These are phyloP conservation scores for Gleditsia sinensis DNA, from an alignment of 306 rosid genomes.

Conservation along the genomic window DNA sequence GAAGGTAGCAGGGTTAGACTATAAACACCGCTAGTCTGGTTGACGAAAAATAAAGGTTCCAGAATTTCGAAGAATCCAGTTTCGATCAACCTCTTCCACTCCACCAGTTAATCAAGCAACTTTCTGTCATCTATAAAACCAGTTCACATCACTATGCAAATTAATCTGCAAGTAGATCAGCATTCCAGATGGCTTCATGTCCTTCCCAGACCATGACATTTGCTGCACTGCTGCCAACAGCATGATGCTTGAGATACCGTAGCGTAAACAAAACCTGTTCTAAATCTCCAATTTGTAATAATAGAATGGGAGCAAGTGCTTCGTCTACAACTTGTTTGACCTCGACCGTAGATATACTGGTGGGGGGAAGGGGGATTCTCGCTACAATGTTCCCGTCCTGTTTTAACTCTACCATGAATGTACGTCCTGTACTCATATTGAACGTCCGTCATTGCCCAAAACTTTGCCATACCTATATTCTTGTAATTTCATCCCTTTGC, in stretches of 20 bases:
- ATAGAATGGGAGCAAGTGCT: slow-evolving; percentile 14
- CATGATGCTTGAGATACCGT: background rate
- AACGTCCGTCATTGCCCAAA: slow-evolving; percentile 7
- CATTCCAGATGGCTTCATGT: background rate
- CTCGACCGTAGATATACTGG: too few relatives aligned
- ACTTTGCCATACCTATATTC: slow-evolving; percentile 1
- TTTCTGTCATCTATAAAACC: background rate
- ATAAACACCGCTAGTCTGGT: background rate
- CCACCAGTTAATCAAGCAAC: slow-evolving; percentile 19
- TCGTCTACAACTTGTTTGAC: slow-evolving; percentile 13
- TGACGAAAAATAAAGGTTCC: slow-evolving; percentile 22
- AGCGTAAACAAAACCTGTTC: background rate
- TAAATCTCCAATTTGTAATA: slow-evolving; percentile 5
- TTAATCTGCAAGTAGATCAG: background rate
- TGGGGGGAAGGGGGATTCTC: background rate
- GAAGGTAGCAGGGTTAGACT: slow-evolving; percentile 23
- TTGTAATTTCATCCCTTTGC: slow-evolving; percentile 16
- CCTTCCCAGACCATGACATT: background rate
- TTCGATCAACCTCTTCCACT: slow-evolving; percentile 25
- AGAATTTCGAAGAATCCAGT: slow-evolving; percentile 23
- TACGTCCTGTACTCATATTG: background rate
- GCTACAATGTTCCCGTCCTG: background rate
- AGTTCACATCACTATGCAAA: slow-evolving; percentile 6
- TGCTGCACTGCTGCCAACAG: background rate
- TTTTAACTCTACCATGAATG: background rate